Percentiles rank a stretch among this genome's conserved stretches.
Evolutionary conservation across 192 early-diverging fungal species (phyloP).

Genomic region (Spizellomyces punctatus): DNA sequence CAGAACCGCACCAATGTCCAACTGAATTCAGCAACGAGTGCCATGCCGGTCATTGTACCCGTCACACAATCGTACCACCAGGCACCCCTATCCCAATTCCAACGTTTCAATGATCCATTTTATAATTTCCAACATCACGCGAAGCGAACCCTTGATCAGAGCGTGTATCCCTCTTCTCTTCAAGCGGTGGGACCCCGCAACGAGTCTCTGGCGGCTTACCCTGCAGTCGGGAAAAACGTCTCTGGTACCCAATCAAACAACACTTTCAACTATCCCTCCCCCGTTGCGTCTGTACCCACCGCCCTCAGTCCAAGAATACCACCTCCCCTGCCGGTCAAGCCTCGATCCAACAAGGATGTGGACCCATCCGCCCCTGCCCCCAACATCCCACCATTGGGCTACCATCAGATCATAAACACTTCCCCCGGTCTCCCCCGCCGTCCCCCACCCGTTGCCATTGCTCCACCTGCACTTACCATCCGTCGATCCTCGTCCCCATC

Average conservation of each 20-base stretch:
- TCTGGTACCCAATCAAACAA: too few relatives aligned
- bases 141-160: not conserved
- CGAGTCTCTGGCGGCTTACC: too few relatives aligned
- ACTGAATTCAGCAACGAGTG: not conserved
- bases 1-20: slow-evolving; percentile 27
- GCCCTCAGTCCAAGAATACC: not conserved
- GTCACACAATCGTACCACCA: not conserved
- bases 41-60: slow-evolving; percentile 18
- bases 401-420: too few relatives aligned
- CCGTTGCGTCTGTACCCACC: too few relatives aligned
- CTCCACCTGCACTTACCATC: slow-evolving; percentile 18
- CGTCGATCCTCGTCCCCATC: slow-evolving; percentile 36
- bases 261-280: too few relatives aligned
- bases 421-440: slow-evolving; percentile 7
- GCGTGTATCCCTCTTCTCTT: slow-evolving; percentile 3
- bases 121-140: slow-evolving; percentile 6
- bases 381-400: not conserved
- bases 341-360: slow-evolving; percentile 8
- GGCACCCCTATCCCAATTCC: not conserved
- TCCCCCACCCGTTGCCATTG: slow-evolving; percentile 11
- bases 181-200: not conserved
- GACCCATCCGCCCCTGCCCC: not conserved
- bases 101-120: slow-evolving; percentile 37
- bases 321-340: slow-evolving; percentile 23
- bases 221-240: too few relatives aligned